Conservation (phyloP, 805 yeast genomes). For the Kluyveromyces nonfermentans region DNA sequence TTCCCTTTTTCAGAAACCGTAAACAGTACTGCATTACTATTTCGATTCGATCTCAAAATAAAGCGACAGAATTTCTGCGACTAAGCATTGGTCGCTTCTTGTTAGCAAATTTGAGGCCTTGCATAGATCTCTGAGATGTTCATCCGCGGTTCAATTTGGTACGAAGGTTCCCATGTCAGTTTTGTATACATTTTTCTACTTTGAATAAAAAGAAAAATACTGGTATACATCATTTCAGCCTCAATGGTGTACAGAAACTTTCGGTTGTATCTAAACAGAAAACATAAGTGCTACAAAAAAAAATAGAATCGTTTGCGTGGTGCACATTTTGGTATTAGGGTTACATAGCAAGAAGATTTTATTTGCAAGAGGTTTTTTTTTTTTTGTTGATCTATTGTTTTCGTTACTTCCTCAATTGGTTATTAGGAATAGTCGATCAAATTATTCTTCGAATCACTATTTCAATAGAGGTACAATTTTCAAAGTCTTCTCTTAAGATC, state of each 20-base stretch:
- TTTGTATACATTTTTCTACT: constrained; percentile 1
- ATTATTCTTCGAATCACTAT: neutral
- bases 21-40: too few relatives aligned
- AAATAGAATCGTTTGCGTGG: neutral
- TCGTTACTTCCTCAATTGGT: constrained; percentile 4
- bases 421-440: neutral
- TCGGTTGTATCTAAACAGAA: neutral
- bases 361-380: neutral
- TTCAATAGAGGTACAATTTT: neutral
- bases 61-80: too few relatives aligned
- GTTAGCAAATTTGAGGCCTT: neutral
- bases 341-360: neutral
- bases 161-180: neutral
- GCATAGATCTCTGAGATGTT: neutral
- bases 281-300: neutral
- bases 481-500: neutral
- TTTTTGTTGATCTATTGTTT: constrained; percentile 1
- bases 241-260: neutral
- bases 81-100: too few relatives aligned
- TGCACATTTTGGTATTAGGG: neutral
- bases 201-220: neutral
- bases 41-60: too few relatives aligned
- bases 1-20: too few relatives aligned
- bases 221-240: neutral
- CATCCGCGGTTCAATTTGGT: neutral